These are phyloP conservation scores for Vickermania ingenoplastis DNA, from an alignment of 208 protist genomes.

Conservation along the genomic window DNA sequence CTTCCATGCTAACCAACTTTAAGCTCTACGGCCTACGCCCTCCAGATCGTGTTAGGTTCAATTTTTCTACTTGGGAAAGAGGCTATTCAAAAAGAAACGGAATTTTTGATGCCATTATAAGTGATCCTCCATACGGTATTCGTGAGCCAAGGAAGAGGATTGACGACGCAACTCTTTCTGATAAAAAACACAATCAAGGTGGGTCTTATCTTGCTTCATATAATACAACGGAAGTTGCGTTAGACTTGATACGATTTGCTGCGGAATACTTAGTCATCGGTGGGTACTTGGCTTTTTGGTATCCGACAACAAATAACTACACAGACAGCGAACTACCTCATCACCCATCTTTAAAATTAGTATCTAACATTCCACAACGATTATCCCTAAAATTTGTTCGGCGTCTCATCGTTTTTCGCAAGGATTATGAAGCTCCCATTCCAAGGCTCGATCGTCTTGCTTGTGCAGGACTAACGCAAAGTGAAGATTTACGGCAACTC, in stretches of 20 bases:
- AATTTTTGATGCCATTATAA: conserved; percentile 89
- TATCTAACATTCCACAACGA: conserved; percentile 66
- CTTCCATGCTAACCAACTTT: conserved; percentile 83
- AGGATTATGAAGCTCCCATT: conserved; percentile 24
- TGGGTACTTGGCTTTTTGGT: conserved; percentile 90
- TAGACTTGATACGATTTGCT: conserved; percentile 90
- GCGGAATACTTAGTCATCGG: conserved; percentile 77
- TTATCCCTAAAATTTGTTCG: conserved; percentile 80
- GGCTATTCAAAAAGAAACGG: conserved; percentile 8
- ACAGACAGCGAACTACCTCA: conserved; percentile 81
- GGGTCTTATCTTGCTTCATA: conserved; percentile 12
- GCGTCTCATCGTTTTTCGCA: conserved; percentile 56
- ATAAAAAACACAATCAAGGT: conserved; percentile 10
- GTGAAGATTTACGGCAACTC: conserved; percentile 44
- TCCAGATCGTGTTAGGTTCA: conserved; percentile 67
- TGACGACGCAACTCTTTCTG: too few relatives aligned
- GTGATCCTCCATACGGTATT: conserved; percentile 89
- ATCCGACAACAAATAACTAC: conserved; percentile 88
- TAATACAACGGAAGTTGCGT: conserved; percentile 57
- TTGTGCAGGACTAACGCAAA: conserved; percentile 24
- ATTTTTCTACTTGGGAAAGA: conserved; percentile 68
- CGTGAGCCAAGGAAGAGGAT: conserved; percentile 71
- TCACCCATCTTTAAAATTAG: conserved; percentile 84
- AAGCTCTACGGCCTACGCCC: conserved; percentile 63
- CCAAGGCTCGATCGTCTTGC: conserved; percentile 27